phyloP scores from a whole-genome alignment of 176 grass and related monocot genomes.

The Aegilops sharonensis region DNA sequence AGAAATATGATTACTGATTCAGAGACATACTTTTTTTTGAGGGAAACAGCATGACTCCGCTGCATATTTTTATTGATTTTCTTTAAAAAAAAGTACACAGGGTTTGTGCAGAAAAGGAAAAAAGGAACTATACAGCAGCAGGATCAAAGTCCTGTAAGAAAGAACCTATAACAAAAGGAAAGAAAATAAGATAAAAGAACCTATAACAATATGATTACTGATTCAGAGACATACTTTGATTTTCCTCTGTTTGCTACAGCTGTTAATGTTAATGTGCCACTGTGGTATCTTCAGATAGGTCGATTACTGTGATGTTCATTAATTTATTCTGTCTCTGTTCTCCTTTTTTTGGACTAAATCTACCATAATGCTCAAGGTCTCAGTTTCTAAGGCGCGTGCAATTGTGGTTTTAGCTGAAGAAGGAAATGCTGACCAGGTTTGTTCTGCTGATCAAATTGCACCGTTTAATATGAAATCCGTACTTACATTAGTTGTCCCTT shows the following conservation, averaged over 20 bases:
- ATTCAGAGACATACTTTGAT: background rate
- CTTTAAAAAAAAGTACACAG: no score
- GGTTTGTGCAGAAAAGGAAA: no score
- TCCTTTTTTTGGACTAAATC: conserved; percentile 28
- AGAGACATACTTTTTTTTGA: background rate
- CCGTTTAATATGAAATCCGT: background rate
- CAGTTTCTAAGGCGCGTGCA: conserved; percentile 77
- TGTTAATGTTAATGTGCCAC: conserved; percentile 7
- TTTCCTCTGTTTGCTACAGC: conserved; percentile 9
- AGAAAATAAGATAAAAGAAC: background rate
- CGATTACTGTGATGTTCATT: conserved; percentile 21
- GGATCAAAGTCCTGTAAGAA: no score
- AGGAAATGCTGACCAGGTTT: conserved; percentile 83
- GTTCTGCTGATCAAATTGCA: conserved; percentile 16
- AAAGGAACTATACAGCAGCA: no score
- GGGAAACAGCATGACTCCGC: no score
- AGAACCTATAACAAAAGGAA: conserved; percentile 45
- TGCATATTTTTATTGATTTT: no score
- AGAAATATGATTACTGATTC: background rate
- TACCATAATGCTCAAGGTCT: conserved; percentile 52
- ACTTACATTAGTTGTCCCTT: background rate
- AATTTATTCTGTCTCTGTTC: conserved; percentile 9
- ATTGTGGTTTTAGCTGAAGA: conserved; percentile 77
- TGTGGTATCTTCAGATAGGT: background rate
- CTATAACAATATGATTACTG: background rate